These are phyloP conservation scores for Nemania diffusa DNA, from an alignment of 2,329 filamentous ascomycete species.

Conservation along the genomic window DNA sequence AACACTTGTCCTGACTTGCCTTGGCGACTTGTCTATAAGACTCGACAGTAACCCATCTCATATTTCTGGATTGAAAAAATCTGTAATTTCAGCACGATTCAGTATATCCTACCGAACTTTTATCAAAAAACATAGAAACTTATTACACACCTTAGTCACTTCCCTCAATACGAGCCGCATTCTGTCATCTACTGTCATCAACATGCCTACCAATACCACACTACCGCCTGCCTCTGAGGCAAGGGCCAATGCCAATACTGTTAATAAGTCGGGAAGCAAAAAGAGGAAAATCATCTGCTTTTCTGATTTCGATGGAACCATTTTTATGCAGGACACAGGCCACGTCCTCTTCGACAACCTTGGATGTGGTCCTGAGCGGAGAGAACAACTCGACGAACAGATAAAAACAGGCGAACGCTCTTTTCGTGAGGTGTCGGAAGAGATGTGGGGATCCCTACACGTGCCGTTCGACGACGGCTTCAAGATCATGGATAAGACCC, in stretches of 20 bases:
- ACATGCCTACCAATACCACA: slow-evolving; percentile 54
- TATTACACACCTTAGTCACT: neutral
- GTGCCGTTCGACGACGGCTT: slow-evolving; percentile 76
- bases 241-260: slow-evolving; percentile 45
- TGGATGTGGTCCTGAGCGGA: slow-evolving; percentile 68
- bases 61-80: neutral
- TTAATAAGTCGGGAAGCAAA: slow-evolving; percentile 50
- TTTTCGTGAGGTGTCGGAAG: slow-evolving; percentile 76
- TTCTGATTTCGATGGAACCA: slow-evolving; percentile 76
- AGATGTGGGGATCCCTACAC: slow-evolving; percentile 75
- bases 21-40: slow-evolving; percentile 20
- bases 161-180: neutral
- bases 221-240: slow-evolving; percentile 46
- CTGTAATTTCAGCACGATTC: neutral
- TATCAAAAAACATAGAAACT: slow-evolving; percentile 4
- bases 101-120: neutral
- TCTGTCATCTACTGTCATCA: slow-evolving; percentile 31
- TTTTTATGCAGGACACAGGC: slow-evolving; percentile 77
- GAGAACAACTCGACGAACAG: slow-evolving; percentile 68
- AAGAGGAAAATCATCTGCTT: slow-evolving; percentile 69
- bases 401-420: slow-evolving; percentile 73
- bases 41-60: neutral
- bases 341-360: slow-evolving; percentile 75
- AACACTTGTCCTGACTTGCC: neutral
- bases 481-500: slow-evolving; percentile 68